Base-by-base conservation (phyloP, 495 filamentous ascomycete genomes). In the Neurospora terricola region DNA sequence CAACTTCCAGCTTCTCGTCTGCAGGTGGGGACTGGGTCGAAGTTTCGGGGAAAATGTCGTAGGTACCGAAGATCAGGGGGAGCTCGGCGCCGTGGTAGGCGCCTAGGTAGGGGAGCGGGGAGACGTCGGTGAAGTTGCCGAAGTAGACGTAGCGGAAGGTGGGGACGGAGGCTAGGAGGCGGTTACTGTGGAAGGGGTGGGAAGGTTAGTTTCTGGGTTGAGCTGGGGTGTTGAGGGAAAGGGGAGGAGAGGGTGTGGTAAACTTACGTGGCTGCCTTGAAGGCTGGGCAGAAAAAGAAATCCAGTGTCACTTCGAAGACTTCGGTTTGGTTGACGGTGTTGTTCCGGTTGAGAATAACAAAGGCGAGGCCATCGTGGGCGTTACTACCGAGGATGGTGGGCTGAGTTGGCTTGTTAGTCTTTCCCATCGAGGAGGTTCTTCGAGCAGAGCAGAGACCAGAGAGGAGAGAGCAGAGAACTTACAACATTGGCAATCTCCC, bases 81-180 rank as follows among this genome's bases (percentile, higher is more conserved):
- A 88, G 66, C 38, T 89, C 86, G 16, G 77, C 73, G 9, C 82
- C 84, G 75, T 89, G 87, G 72, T 86, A 88, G 1, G 86, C 84
- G 5, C 86, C 86, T 72, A 85, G 83, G 76, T 80, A 86, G 38
- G 75, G 68, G 45, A 73, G 71, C 2, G 84, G 81, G 4, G 78
- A 75, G 69, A 85, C 77, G 71, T 86, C 84, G 36, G 73, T 79
- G 72, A 86, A 87, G 77, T 85, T 86, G 14, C 85, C 86, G 1
- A 76, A 76, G 69, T 86, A 87, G 27, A 80, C 70, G 74, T 85
- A 87, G 27, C 85, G 83, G 37, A 74, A 81, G 9, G 84, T 84
- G 3, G 81, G 80, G 72, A 75, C 9, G 72, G 74, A n/a, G 78
- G 82, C 70, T 72, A 73, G 37, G 73, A 77, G 7, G 62, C 74